Percentiles rank a stretch among this genome's conserved stretches.
Evolutionary conservation across 2,329 filamentous ascomycete species (phyloP).

Genomic region (Clonostachys chloroleuca): DNA sequence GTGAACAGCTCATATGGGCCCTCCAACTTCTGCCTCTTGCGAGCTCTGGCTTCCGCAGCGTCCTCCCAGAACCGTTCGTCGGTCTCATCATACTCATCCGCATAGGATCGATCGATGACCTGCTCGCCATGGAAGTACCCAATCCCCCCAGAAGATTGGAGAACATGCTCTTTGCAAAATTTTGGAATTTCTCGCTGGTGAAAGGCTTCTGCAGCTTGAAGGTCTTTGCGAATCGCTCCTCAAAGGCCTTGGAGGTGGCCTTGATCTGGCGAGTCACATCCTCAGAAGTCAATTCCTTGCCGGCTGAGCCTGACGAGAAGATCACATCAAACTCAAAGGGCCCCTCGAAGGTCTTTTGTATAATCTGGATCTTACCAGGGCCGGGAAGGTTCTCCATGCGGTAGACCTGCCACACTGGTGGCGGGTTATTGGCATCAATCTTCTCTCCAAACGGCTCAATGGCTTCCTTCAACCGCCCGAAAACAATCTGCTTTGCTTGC

Average conservation of each 20-base stretch:
- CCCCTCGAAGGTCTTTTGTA: slow-evolving; percentile 90
- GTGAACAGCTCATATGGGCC: slow-evolving; percentile 88
- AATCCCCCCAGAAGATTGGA: slow-evolving; percentile 93
- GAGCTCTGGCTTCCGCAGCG: slow-evolving; percentile 71
- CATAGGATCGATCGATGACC: slow-evolving; percentile 84
- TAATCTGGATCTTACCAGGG: slow-evolving; percentile 75
- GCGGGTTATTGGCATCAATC: slow-evolving; percentile 59
- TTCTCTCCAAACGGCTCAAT: slow-evolving; percentile 44
- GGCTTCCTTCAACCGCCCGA: slow-evolving; percentile 46
- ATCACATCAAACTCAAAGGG: slow-evolving; percentile 90
- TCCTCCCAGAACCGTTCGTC: slow-evolving; percentile 96
- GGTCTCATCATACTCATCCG: slow-evolving; percentile 91
- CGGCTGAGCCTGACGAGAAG: slow-evolving; percentile 74
- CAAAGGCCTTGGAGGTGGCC: slow-evolving; percentile 63
- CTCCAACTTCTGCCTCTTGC: slow-evolving; percentile 65
- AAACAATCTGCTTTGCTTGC: slow-evolving; percentile 70
- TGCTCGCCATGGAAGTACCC: slow-evolving; percentile 92
- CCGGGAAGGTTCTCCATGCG: slow-evolving; percentile 67
- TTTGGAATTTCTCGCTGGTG: slow-evolving; percentile 63
- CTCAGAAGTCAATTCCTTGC: slow-evolving; percentile 48
- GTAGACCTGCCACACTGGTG: slow-evolving; percentile 82
- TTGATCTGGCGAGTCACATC: slow-evolving; percentile 69
- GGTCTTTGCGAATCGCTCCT: slow-evolving; percentile 66
- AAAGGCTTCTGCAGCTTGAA: slow-evolving; percentile 71
- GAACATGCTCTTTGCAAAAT: slow-evolving; percentile 85